These are phyloP conservation scores for Lentithecium fluviatile DNA, from an alignment of 495 filamentous ascomycete species.

Conservation along the genomic window DNA sequence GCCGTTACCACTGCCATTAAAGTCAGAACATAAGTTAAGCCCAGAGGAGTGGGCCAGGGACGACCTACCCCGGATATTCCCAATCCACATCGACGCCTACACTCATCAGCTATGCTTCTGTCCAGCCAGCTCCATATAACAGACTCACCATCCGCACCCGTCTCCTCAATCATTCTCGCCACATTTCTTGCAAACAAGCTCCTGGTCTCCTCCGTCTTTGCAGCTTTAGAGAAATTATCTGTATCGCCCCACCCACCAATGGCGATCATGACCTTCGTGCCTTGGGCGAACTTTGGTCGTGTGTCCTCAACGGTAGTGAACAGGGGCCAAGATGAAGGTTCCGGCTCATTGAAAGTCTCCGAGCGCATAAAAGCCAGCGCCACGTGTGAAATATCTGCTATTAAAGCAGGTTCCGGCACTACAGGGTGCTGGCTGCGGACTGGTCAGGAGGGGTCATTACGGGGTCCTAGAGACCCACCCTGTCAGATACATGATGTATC, in stretches of 20 bases:
- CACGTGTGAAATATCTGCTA: conserved; percentile 59
- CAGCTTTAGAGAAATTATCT: conserved; percentile 58
- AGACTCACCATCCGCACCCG: conserved; percentile 33
- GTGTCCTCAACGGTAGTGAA: conserved; percentile 59
- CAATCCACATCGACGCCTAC: conserved; percentile 66
- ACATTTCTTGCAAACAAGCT: conserved; percentile 64
- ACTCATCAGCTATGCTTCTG: background rate
- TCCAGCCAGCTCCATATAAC: background rate
- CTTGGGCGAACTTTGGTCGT: conserved; percentile 57
- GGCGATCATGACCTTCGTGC: conserved; percentile 65
- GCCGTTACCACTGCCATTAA: conserved; percentile 61
- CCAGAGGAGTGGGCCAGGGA: background rate
- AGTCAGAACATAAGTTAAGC: background rate
- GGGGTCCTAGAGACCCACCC: conserved; percentile 44
- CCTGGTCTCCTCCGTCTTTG: conserved; percentile 54
- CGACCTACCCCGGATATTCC: conserved; percentile 62
- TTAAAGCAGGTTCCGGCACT: conserved; percentile 48
- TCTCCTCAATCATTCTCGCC: conserved; percentile 60
- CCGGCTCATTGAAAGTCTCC: conserved; percentile 57
- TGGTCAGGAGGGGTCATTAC: background rate
- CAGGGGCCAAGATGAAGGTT: conserved; percentile 50
- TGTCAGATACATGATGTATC: conserved; percentile 61
- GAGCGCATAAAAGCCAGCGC: conserved; percentile 67
- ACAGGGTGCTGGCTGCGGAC: conserved; percentile 54
- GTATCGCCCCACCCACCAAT: conserved; percentile 75